Conservation (phyloP, 345 rosid genomes). For the Dipteronia dyeriana region DNA sequence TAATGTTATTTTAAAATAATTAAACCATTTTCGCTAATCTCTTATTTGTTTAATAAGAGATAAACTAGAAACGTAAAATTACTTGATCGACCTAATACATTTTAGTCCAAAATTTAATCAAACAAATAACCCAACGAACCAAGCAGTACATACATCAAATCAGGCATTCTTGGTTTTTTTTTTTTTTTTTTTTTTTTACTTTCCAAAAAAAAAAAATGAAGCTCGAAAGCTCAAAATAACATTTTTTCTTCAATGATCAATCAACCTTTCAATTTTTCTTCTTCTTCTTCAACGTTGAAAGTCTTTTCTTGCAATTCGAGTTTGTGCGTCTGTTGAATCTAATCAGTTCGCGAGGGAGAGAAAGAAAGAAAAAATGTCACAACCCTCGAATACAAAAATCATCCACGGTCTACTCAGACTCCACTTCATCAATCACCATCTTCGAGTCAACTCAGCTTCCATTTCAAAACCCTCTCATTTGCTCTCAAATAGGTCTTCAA, state of each 20-base stretch:
- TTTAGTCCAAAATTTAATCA: too few species aligned
- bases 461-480: slow-evolving; percentile 29
- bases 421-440: slow-evolving; percentile 28
- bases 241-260: not conserved
- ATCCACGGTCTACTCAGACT: slow-evolving; percentile 41
- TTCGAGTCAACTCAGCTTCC: slow-evolving; percentile 19
- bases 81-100: too few species aligned
- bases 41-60: too few species aligned
- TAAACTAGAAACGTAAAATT: too few species aligned
- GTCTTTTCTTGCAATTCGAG: slow-evolving; percentile 1
- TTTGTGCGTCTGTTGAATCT: slow-evolving; percentile 19
- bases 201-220: too few species aligned
- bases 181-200: too few species aligned
- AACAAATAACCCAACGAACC: too few species aligned
- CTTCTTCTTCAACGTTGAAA: not conserved
- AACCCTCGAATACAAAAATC: slow-evolving; percentile 37
- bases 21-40: too few species aligned
- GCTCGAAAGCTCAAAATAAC: not conserved
- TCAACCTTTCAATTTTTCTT: not conserved
- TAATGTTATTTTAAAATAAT: too few species aligned
- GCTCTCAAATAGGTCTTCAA: slow-evolving; percentile 23
- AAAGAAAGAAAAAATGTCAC: slow-evolving; percentile 35
- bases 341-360: not conserved
- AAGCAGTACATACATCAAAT: too few species aligned
- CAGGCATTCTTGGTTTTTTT: too few species aligned